Evolutionary conservation across 805 yeast species (phyloP).

Genomic region (Maudiozyma serrabonitensis): DNA sequence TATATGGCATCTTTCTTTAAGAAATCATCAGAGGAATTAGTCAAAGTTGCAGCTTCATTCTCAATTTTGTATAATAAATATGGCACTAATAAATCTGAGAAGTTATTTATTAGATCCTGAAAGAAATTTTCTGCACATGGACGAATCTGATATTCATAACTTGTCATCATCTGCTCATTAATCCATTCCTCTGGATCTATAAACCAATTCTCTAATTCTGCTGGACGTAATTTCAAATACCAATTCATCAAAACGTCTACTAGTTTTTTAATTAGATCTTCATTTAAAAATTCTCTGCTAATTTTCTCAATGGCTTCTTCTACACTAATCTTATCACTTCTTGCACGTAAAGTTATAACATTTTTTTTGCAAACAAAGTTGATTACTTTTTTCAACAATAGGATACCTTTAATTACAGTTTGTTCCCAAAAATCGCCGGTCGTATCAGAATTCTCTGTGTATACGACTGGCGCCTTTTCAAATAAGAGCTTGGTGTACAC

Average conservation of each 20-base stretch:
- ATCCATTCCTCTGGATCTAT: slow-evolving; percentile 91
- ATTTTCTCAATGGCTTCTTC: slow-evolving; percentile 45
- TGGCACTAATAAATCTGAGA: slow-evolving; percentile 44
- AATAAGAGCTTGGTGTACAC: slow-evolving; percentile 53
- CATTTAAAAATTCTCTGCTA: slow-evolving; percentile 47
- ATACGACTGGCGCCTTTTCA: slow-evolving; percentile 55
- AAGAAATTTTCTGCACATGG: slow-evolving; percentile 84
- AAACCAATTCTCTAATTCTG: slow-evolving; percentile 74
- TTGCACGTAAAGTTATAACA: slow-evolving; percentile 53
- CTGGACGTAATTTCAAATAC: slow-evolving; percentile 65
- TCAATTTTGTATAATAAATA: slow-evolving; percentile 53
- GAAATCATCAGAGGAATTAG: slow-evolving; percentile 36
- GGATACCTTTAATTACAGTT: slow-evolving; percentile 54
- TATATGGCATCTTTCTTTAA: slow-evolving; percentile 70
- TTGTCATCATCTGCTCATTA: slow-evolving; percentile 62
- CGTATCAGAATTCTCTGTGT: slow-evolving; percentile 41
- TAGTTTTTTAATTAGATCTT: slow-evolving; percentile 44
- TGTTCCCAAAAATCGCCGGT: slow-evolving; percentile 65
- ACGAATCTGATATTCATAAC: slow-evolving; percentile 76
- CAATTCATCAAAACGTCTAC: slow-evolving; percentile 60
- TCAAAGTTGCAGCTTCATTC: slow-evolving; percentile 28
- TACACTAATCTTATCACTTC: slow-evolving; percentile 56
- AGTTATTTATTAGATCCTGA: slow-evolving; percentile 59
- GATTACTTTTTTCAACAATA: slow-evolving; percentile 55
- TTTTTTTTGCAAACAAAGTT: slow-evolving; percentile 57